A percentile compares a stretch with the other conserved stretches of the same genome.
Conservation (phyloP, 371 early-diverging fungal genomes). For the Nematocida sp. region DNA sequence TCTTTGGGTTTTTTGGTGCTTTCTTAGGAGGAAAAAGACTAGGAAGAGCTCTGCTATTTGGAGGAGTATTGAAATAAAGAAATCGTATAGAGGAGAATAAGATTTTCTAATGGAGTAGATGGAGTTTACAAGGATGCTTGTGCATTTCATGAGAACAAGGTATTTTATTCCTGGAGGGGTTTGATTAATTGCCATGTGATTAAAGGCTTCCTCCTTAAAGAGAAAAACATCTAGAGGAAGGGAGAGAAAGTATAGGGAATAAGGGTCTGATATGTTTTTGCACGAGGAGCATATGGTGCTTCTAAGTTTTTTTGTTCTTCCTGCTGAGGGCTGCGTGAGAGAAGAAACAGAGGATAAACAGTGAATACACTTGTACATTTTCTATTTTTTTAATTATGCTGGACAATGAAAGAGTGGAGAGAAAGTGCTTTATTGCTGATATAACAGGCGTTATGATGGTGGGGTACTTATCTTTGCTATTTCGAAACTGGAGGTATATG, state of each 20-base stretch:
- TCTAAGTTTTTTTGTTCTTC: background rate
- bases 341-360: background rate
- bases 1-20: background rate
- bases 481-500: background rate
- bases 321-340: background rate
- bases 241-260: background rate
- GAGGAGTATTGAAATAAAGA: background rate
- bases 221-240: constrained; percentile 18
- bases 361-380: constrained; percentile 15
- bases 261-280: constrained; percentile 34
- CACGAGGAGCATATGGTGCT: constrained; percentile 31
- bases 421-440: background rate
- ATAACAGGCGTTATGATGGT: background rate
- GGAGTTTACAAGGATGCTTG: background rate
- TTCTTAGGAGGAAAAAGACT: background rate
- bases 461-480: background rate
- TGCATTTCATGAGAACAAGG: background rate
- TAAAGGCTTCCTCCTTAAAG: constrained; percentile 28
- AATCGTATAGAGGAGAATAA: background rate
- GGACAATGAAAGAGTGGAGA: background rate
- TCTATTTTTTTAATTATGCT: background rate
- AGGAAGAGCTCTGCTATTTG: background rate
- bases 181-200: constrained; percentile 17
- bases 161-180: background rate
- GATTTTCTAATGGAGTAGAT: background rate